phyloP scores from a whole-genome alignment of 805 yeast genomes.

The Groenewaldozyma tartarivorans region DNA sequence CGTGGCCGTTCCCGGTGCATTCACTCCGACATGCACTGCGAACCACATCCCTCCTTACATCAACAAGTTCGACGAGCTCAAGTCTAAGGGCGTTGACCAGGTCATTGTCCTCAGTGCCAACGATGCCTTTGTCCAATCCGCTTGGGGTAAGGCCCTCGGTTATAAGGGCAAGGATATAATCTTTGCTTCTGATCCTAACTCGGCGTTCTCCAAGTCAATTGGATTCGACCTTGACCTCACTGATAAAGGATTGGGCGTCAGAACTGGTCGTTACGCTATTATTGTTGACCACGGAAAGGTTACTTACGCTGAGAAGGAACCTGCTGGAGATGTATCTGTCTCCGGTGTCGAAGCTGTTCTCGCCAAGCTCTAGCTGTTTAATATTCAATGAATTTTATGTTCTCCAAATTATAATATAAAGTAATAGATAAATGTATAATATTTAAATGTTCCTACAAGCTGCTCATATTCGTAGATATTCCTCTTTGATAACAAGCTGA shows the following conservation, averaged over 20 bases:
- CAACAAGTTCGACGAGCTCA: conserved; percentile 39
- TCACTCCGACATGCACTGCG: conserved; percentile 72
- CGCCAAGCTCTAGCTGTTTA: conserved; percentile 27
- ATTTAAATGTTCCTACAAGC: too few species aligned
- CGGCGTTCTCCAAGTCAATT: conserved; percentile 45
- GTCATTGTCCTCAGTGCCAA: conserved; percentile 57
- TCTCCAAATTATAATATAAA: too few species aligned
- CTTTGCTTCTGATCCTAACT: conserved; percentile 61
- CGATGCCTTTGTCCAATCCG: conserved; percentile 61
- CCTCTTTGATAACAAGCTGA: too few species aligned
- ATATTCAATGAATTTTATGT: too few species aligned
- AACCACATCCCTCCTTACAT: conserved; percentile 65
- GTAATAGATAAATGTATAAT: too few species aligned
- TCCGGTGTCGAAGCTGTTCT: conserved; percentile 38
- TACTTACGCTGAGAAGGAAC: conserved; percentile 41
- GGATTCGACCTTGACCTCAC: conserved; percentile 52
- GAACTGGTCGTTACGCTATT: conserved; percentile 66
- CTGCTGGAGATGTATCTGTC: conserved; percentile 34
- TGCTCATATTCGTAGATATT: too few species aligned
- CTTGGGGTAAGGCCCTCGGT: conserved; percentile 51
- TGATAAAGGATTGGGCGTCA: conserved; percentile 43
- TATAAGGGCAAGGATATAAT: conserved; percentile 29
- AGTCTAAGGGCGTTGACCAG: conserved; percentile 52
- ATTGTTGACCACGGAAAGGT: conserved; percentile 53
- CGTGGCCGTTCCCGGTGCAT: conserved; percentile 79